Percentiles rank a stretch among this genome's conserved stretches.
phyloP scores from a whole-genome alignment of 345 rosid species.

The Mangifera indica region DNA sequence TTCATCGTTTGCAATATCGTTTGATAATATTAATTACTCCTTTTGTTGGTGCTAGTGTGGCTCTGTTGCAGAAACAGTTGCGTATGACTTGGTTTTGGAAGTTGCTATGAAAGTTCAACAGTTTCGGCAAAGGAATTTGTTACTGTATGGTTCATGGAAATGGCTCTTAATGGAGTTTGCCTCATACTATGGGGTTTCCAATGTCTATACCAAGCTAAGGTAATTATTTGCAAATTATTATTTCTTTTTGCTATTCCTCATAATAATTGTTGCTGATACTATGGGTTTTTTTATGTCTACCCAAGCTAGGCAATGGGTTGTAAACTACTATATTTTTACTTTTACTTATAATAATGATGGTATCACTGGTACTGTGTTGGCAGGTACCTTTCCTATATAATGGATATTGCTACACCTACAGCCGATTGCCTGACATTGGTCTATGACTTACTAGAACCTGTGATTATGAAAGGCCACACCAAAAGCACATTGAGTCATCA shows the following conservation, averaged over 20 bases:
- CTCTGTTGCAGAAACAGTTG: constrained; percentile 96
- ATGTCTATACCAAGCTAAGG: constrained; percentile 86
- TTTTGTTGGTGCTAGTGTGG: constrained; percentile 61
- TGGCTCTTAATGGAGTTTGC: constrained; percentile 96
- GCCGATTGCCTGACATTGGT: constrained; percentile 92
- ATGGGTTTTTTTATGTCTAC: no score
- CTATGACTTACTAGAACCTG: constrained; percentile 76
- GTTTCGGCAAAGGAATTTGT: constrained; percentile 86
- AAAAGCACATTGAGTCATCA: constrained; percentile 89
- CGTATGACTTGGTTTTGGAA: constrained; percentile 86
- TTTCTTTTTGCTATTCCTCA: constrained; percentile 5
- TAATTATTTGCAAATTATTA: constrained; percentile 21
- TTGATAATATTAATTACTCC: constrained; percentile 22
- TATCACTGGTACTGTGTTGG: constrained; percentile 19
- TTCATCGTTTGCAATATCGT: neutral
- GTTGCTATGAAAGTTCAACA: constrained; percentile 86
- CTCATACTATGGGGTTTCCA: constrained; percentile 90
- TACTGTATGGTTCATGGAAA: constrained; percentile 87
- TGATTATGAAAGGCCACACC: constrained; percentile 75
- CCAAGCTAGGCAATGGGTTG: no score
- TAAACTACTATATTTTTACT: no score
- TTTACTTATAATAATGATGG: neutral
- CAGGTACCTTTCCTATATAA: constrained; percentile 91
- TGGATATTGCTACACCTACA: constrained; percentile 99
- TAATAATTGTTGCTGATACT: neutral